Evolutionary conservation across 176 grass and related monocot genomes (phyloP), one percentile per base, ranked within the genome.

Genomic region (Aegilops bicornis): DNA sequence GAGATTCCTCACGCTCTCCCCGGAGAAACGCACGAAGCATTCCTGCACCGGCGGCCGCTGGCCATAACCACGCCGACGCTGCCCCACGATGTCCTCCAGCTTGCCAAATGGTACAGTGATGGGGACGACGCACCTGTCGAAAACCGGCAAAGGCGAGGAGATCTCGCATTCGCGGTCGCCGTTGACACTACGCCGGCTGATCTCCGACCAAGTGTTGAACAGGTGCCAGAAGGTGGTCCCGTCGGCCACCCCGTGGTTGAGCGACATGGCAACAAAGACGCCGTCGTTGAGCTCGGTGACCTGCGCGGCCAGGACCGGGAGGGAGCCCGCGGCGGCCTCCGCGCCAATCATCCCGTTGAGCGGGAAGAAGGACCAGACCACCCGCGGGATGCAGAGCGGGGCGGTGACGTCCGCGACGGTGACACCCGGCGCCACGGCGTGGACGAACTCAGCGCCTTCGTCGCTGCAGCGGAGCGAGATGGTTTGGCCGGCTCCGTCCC

Each of bases 151-250:
- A 4, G 10, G 23, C n/a, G 61, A 64, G 61, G 47, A 45, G 10
- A 64, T 24, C 40, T 86, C 83, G 1, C 43, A 13, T 3, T 45
- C 43, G 11, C 3, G 12, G 43, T 27, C 23, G 23, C 61, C 61
- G 10, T 24, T 2, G 17, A 64, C 10, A 24, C 61, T 12, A n/a
- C 61, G 61, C 4, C 61, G 86, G 25, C 77, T 42, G 17, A 86
- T 86, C 63, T 86, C 77, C 3, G 86, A 73, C 86, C 82, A 91
- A 19, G 77, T 72, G 73, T 91, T 88, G 76, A 91, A 71, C 56
- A 91, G 39, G 37, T 65, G 43, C 43, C 12, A 45, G 43, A 45
- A 45, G 43, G 11, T 45, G 3, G 43, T 45, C 43, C 43, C 43
- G 43, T 45, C 43, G 12, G 43, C 43, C 43, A 13, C 43, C 43